Base-by-base conservation (phyloP, 257 asterid genomes). In the Linderniella brevidens region DNA sequence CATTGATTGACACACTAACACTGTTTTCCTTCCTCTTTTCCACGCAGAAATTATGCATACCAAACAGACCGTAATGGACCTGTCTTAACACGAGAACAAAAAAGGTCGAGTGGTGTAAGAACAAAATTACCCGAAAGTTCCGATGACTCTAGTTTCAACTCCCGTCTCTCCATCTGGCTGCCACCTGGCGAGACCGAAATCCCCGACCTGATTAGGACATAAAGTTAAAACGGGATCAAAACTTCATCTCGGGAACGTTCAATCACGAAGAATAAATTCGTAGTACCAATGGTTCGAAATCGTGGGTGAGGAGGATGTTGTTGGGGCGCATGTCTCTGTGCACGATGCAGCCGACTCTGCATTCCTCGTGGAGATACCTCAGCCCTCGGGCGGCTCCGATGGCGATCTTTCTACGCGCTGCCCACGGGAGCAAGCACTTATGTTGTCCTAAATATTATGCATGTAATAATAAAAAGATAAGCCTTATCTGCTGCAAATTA, bases 141-240 rank as follows among this genome's bases (percentile, higher is more conserved):
- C 96, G 11, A 80, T 80, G 42, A 84, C 95, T 63, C 98, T 70
- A 37, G 98, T 88, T 19, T 88, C 98, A 11, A 84, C 98, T 14
- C 95, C 98, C 0, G 71, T 76, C 56, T 80, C 96, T 20, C 93
- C 96, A 18, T 88, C 96, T 1, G 95, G 94, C 56, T 88, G 98
- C 95, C 95, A 84, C 64, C 98, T 69, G 8, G 98, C 98, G 5
- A 88, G 70, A n/a, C 96, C 98, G 45, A 88, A 88, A 70, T 84
- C 95, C 54, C 97, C 97, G 44, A 87, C 95, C 97, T 86, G 19
- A 58, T 46, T 17, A 41, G 14, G 13, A 63, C 35, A 54, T 20
- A 50, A 58, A 43, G 13, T 37, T 35, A 2, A 16, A 53, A 10
- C 41, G 39, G 53, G 41, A 48, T 56, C 47, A 51, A 54, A 37